Base-by-base conservation (phyloP, 1,284 basidiomycete species). In the Rhodotorula sp. region DNA sequence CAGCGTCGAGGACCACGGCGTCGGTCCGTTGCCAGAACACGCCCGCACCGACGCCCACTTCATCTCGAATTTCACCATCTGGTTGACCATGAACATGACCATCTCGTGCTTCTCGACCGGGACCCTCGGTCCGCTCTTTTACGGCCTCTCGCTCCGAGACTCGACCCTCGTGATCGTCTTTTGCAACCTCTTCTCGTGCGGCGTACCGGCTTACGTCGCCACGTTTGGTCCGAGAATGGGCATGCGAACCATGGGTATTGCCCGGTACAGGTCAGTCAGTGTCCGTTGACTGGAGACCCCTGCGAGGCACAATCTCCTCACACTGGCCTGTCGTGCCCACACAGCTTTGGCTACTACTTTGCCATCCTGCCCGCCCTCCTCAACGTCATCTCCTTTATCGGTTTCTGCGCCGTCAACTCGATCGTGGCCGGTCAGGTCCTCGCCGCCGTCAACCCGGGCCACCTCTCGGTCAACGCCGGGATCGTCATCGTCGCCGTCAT, bases 171-270 rank as follows among this genome's bases (percentile, higher is more conserved):
- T 88, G 62, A 91, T 92, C 74, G 81, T 91, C 62, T 91, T 91
- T 82, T 90, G 91, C 84, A 91, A 90, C 77, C 66, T 91, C 56
- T 77, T 89, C 12, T 85, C 84, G 51, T 84, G 84, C 69, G 63
- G 83, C 0, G 82, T 86, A 0, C 88, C 88, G 5, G 85, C 87
- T 20, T 89, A 89, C 76, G 79, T 89, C 86, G 88, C 76, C 1
- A 54, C 63, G 16, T 77, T 80, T 18, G 64, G 65, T 7, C 34
- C 62, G 1, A 58, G 70, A 5, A 43, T 73, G 0, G 93, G 92
- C 15, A 86, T 94, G 83, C 86, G 92, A n/a, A 92, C 93, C 78
- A 92, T 94, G 90, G 87, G 91, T 29, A 87, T 88, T 70, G 88
- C 92, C 10, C 84, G 90, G 34, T 77, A 73, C 62, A 67, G 64